phyloP scores from a whole-genome alignment of 345 rosid genomes.

The Gossypium anomalum region DNA sequence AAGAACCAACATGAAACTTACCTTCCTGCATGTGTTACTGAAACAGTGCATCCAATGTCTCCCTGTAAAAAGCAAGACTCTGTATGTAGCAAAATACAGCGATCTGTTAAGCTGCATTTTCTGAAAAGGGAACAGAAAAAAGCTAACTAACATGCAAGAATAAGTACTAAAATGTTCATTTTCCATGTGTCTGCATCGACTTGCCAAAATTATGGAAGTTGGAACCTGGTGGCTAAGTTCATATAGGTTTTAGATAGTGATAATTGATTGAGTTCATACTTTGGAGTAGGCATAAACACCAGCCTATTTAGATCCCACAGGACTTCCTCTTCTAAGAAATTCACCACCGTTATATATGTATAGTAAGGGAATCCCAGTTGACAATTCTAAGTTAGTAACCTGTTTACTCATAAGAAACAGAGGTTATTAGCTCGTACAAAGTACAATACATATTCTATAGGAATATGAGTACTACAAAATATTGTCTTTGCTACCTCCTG shows the following conservation, averaged over 20 bases:
- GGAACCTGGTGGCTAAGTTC: neutral
- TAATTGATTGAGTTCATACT: constrained; percentile 25
- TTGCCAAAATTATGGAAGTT: neutral
- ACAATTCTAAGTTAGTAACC: constrained; percentile 53
- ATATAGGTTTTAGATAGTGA: neutral
- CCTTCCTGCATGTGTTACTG: neutral
- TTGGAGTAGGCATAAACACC: constrained; percentile 70
- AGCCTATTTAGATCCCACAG: constrained; percentile 51
- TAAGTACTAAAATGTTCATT: neutral
- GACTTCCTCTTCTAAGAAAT: constrained; percentile 63
- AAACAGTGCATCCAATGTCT: neutral
- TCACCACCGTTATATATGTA: constrained; percentile 58
- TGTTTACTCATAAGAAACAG: constrained; percentile 15
- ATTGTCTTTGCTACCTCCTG: constrained; percentile 40
- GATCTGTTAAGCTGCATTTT: neutral
- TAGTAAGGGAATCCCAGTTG: constrained; percentile 70
- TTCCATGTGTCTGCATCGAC: neutral
- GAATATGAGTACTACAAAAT: neutral
- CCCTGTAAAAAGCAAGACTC: neutral
- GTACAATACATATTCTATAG: neutral
- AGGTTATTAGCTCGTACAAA: neutral
- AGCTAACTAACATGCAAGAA: neutral
- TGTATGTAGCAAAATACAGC: neutral
- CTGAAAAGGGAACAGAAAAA: neutral
- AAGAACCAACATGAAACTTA: neutral